These are phyloP conservation scores for Aspergillus cejpii DNA, from an alignment of 2,329 filamentous ascomycete species.

Conservation along the genomic window DNA sequence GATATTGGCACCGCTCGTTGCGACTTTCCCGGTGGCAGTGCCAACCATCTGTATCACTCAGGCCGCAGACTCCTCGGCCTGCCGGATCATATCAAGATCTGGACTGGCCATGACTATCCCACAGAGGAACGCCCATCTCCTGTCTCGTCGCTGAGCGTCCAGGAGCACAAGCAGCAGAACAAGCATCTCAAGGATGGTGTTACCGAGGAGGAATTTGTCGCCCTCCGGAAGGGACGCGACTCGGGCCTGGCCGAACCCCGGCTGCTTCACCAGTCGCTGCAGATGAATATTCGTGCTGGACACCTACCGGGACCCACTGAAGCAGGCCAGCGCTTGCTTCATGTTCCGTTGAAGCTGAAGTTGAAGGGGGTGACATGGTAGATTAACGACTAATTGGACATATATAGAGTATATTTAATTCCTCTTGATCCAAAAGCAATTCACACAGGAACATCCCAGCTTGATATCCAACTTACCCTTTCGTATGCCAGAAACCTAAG, in stretches of 20 bases:
- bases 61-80: conserved; percentile 41
- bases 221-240: conserved; percentile 43
- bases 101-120: conserved; percentile 53
- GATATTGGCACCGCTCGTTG: conserved; percentile 50
- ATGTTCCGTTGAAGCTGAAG: conserved; percentile 28
- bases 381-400: no score
- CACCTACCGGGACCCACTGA: conserved; percentile 33
- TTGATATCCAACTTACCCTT: no score
- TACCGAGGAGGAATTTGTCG: conserved; percentile 42
- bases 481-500: no score
- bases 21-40: conserved; percentile 51
- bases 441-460: no score
- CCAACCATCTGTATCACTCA: conserved; percentile 42
- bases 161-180: conserved; percentile 44
- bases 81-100: conserved; percentile 44
- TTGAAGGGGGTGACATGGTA: conserved; percentile 21
- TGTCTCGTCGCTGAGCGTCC: conserved; percentile 42
- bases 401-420: no score
- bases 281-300: conserved; percentile 50
- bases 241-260: conserved; percentile 40
- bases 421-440: no score
- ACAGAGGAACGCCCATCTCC: conserved; percentile 32
- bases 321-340: conserved; percentile 24
- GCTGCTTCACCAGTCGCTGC: conserved; percentile 47
- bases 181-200: conserved; percentile 45